phyloP scores from a whole-genome alignment of 345 rosid genomes.

The Gossypium rotundifolium region DNA sequence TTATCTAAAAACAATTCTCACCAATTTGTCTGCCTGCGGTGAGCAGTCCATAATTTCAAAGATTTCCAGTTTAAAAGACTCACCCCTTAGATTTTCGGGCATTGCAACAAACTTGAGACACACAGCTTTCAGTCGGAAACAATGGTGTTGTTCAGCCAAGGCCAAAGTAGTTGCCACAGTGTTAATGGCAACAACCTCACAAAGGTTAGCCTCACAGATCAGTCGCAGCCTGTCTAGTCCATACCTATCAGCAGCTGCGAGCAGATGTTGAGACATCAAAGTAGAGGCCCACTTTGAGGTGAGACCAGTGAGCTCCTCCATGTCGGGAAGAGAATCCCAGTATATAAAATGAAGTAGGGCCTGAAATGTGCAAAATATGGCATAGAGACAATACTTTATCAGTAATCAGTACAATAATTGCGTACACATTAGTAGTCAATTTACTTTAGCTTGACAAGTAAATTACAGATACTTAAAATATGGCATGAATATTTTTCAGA shows the following conservation, averaged over 20 bases:
- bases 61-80: neutral
- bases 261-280: constrained; percentile 64
- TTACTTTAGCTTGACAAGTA: neutral
- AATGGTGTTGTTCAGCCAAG: constrained; percentile 65
- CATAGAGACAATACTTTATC: neutral
- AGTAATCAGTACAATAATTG: neutral
- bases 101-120: constrained; percentile 56
- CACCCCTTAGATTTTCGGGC: constrained; percentile 50
- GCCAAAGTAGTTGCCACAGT: constrained; percentile 60
- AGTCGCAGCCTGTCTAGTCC: constrained; percentile 54
- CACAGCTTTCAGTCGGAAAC: constrained; percentile 50
- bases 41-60: neutral
- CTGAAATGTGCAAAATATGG: constrained; percentile 24
- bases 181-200: constrained; percentile 52
- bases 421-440: neutral
- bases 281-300: constrained; percentile 53
- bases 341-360: constrained; percentile 57
- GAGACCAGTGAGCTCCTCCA: constrained; percentile 54
- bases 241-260: constrained; percentile 63
- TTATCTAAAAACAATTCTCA: neutral
- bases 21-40: neutral
- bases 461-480: neutral
- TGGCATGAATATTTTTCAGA: neutral
- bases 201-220: constrained; percentile 47
- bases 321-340: constrained; percentile 52